These are phyloP conservation scores for Kuraishia piskuri DNA, from an alignment of 805 yeast genomes.

Conservation along the genomic window DNA sequence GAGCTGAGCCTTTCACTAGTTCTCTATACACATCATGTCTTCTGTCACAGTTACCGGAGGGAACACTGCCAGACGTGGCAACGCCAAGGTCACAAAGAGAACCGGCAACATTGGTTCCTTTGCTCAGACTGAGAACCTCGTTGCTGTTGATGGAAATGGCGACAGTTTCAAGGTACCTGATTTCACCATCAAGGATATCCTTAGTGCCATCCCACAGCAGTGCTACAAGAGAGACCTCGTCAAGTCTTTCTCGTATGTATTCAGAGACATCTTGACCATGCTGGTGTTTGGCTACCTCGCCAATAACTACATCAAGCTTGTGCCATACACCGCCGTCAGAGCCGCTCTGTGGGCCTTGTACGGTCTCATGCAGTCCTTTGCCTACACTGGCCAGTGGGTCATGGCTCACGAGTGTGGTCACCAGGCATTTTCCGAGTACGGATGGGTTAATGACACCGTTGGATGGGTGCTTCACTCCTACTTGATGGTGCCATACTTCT, in stretches of 20 bases:
- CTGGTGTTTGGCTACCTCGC: conserved; percentile 32
- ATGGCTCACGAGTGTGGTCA: conserved; percentile 62
- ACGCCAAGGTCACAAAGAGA: conserved; percentile 5
- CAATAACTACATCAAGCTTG: conserved; percentile 31
- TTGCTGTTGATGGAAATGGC: conserved; percentile 45
- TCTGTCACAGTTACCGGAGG: not conserved
- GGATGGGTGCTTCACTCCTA: conserved; percentile 58
- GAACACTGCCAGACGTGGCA: not conserved
- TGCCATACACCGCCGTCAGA: conserved; percentile 25
- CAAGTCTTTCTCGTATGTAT: conserved; percentile 42
- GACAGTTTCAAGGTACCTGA: conserved; percentile 53
- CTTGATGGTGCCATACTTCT: conserved; percentile 49
- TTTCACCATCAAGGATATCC: conserved; percentile 47
- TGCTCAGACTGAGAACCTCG: conserved; percentile 6
- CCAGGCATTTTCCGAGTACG: conserved; percentile 50
- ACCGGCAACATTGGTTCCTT: conserved; percentile 16
- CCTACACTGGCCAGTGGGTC: conserved; percentile 54
- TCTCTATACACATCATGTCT: not conserved
- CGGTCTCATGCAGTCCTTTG: conserved; percentile 33
- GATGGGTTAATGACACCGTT: conserved; percentile 40
- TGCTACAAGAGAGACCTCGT: conserved; percentile 47
- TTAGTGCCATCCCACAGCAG: conserved; percentile 50
- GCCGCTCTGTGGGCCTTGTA: conserved; percentile 33
- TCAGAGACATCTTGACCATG: conserved; percentile 42
- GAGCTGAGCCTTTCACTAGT: not conserved